Base-by-base conservation (phyloP, 257 asterid species). In the Solanum chaucha region DNA sequence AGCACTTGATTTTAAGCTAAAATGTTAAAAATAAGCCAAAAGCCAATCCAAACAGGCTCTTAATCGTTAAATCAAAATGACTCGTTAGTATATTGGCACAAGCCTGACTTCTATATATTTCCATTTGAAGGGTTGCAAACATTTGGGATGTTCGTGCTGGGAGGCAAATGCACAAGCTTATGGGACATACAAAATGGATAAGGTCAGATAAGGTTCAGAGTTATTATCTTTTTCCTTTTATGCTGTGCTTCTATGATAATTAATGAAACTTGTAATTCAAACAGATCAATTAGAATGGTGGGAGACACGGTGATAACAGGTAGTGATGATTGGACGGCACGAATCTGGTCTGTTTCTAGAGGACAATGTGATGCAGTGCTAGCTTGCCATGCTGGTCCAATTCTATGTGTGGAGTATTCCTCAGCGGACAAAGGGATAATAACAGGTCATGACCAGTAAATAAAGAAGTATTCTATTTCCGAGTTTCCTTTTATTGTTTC, bases 271-370 rank as follows among this genome's bases (percentile, higher is more conserved):
- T 35, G 12, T 86, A 70, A 65, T 82, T 85, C 58, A 26, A 85
- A 80, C 94, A 97, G 99, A 93, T 95, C 99, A 83, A 93, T 97
- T 87, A 94, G 98, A 94, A 94, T 97, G 98, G 98, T 94, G 51
- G 99, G 98, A 77, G 99, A 97, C 92, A 94, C 96, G 71, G 87
- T 97, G 84, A 88, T 97, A 87, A 95, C 99, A 13, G 99, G 99
- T 30, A 97, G 99, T 92, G 99, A 97, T 93, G 99, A 97, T 88
- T 97, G 99, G 99, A 97, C 99, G 61, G 98, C 98, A 85, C 96
- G 99, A 78, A 89, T 95, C 84, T 97, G 99, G 99, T 95, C 99
- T 85, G 93, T 93, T 83, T 94, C 98, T 61, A 96, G 92, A 91
- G 99, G 99, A 92, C 89, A 93, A 26, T 97, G 99, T 91, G 98